Conservation (phyloP, 768 basidiomycete species). For the Lactifluus hygrophoroides region DNA sequence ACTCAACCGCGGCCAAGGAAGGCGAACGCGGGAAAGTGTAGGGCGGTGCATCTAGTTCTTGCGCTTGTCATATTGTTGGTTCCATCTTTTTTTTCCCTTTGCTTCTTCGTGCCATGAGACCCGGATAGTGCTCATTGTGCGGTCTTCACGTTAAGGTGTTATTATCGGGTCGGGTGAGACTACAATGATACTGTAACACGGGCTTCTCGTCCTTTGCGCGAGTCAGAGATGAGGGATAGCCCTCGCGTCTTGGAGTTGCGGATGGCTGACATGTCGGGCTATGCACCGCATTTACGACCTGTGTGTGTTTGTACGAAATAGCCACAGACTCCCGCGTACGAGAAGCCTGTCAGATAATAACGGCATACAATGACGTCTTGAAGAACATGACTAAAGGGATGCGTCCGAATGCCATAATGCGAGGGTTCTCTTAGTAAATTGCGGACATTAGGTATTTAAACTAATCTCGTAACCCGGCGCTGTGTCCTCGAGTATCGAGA, state of each 20-base stretch:
- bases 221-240: neutral
- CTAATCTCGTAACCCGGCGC: too few relatives aligned
- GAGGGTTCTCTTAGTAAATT: too few relatives aligned
- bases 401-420: neutral
- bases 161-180: neutral
- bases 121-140: neutral
- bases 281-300: too few relatives aligned
- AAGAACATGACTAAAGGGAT: neutral
- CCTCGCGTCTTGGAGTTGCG: too few relatives aligned
- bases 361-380: too few relatives aligned
- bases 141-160: neutral
- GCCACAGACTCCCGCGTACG: too few relatives aligned
- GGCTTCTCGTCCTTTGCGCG: neutral
- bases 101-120: neutral
- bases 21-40: neutral
- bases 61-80: neutral
- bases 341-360: neutral
- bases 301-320: too few relatives aligned
- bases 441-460: too few relatives aligned
- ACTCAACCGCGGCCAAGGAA: neutral
- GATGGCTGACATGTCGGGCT: too few relatives aligned
- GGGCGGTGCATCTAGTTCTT: neutral
- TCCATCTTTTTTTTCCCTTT: neutral
- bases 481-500: too few relatives aligned
- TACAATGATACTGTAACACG: neutral